Percentiles rank a stretch among this genome's conserved stretches.
Evolutionary conservation across 2,329 filamentous ascomycete genomes (phyloP).

Genomic region (Botrytis galanthina): DNA sequence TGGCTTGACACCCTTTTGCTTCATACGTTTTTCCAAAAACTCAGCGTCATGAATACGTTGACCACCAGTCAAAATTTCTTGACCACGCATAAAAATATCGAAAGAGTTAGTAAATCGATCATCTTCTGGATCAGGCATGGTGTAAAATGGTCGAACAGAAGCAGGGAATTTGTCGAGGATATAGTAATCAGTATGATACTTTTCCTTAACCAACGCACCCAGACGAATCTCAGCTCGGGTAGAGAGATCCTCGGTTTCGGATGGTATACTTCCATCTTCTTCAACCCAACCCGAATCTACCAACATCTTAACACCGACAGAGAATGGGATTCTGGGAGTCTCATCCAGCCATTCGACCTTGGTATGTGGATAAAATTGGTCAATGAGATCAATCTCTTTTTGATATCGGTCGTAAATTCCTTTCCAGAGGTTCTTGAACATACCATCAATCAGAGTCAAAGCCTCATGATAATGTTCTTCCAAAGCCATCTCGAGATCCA

Average conservation of each 20-base stretch:
- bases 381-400: conserved; percentile 74
- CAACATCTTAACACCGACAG: conserved; percentile 75
- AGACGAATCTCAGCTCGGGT: conserved; percentile 86
- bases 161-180: conserved; percentile 90
- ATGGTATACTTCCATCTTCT: conserved; percentile 70
- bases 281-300: conserved; percentile 74
- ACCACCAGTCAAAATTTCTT: conserved; percentile 88
- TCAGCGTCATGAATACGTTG: conserved; percentile 85
- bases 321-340: conserved; percentile 78
- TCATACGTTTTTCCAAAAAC: conserved; percentile 76
- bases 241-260: conserved; percentile 74
- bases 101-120: conserved; percentile 82
- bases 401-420: conserved; percentile 67
- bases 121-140: conserved; percentile 76
- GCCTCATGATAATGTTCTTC: conserved; percentile 88
- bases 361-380: conserved; percentile 79
- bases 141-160: conserved; percentile 84
- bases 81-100: conserved; percentile 89
- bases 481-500: conserved; percentile 91
- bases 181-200: conserved; percentile 87
- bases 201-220: conserved; percentile 79
- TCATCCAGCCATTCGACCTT: conserved; percentile 85
- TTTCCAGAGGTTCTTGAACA: conserved; percentile 76
- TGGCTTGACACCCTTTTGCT: conserved; percentile 70
- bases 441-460: conserved; percentile 71